Evolutionary conservation across 371 early-diverging fungal genomes (phyloP), one percentile per base, ranked within the genome.

Genomic region (Mucor racemosus): DNA sequence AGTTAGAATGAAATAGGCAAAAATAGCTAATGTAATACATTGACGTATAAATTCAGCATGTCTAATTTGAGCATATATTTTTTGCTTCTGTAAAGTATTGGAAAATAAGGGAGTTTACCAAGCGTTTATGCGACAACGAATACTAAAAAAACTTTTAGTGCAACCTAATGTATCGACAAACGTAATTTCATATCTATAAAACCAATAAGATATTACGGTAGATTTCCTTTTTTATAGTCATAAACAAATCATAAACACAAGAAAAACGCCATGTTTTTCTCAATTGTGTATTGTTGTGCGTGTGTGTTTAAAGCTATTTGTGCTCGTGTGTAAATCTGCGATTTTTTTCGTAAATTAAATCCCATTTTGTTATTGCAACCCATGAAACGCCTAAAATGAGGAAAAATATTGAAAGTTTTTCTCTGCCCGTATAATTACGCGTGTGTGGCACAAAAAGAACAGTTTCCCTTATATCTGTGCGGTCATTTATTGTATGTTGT

Each of bases 371-470:
- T 44, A 44, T 26, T 26, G 3, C 26, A 26, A 1, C 26, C n/a
- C n/a, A n/a, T n/a, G n/a, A n/a, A n/a, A n/a, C n/a, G n/a, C n/a
- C 26, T 26, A 26, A 26, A 26, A 26, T 26, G 26, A 26, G 26
- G 26, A 3, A 26, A 26, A 26, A 3, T 1, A 38, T 38, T 38
- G 38, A 38, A 38, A 38, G 38, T 38, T 38, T 38, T 38, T 38
- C 38, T 38, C 26, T 21, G 9, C 21, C 19, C 50, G 17, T 50
- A 26, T 17, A 4, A 19, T 10, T 50, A 50, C 50, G 50, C 50
- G 50, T 50, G 50, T 50, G 50, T 50, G 50, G 50, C 50, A 50
- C 50, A 50, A 48, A 19, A 21, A 26, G 50, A 50, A 10, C 50
- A 50, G 10, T 26, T 50, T 50, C 21, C 11, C 7, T 21, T 50